phyloP scores from a whole-genome alignment of 805 yeast genomes.

The Yarrowia phangngaensis region DNA sequence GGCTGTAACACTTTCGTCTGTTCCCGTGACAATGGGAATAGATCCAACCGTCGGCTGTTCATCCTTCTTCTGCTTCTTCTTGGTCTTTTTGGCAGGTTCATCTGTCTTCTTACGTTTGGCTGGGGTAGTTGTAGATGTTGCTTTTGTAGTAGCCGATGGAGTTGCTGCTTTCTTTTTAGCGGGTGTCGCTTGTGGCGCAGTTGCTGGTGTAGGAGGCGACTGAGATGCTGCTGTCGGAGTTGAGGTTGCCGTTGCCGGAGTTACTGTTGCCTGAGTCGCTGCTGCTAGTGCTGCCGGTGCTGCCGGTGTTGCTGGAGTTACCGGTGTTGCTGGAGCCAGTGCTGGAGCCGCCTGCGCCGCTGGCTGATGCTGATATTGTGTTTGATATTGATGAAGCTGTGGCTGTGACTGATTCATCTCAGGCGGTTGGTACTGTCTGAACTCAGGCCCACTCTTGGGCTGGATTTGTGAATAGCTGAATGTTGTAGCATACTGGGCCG shows the following conservation, averaged over 20 bases:
- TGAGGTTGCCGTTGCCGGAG: neutral
- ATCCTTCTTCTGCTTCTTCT: constrained; percentile 28
- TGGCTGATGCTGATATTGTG: constrained; percentile 8
- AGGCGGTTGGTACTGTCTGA: neutral
- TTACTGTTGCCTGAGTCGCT: no score
- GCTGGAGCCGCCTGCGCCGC: neutral
- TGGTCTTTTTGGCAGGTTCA: constrained; percentile 29
- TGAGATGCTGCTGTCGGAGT: neutral
- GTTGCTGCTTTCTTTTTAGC: constrained; percentile 28
- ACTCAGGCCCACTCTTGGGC: constrained; percentile 7
- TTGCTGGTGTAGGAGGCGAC: no score
- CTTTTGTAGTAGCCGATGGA: constrained; percentile 4
- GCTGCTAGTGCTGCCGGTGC: constrained; percentile 21
- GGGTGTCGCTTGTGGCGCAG: neutral
- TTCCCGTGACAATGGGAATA: constrained; percentile 15
- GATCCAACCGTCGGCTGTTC: constrained; percentile 18
- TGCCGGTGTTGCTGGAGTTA: constrained; percentile 25
- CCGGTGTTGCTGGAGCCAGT: constrained; percentile 22
- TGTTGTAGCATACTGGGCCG: constrained; percentile 25
- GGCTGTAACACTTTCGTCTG: constrained; percentile 12
- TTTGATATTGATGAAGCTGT: constrained; percentile 12
- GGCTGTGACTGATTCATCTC: neutral
- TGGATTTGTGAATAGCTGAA: constrained; percentile 7
- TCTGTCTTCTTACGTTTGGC: constrained; percentile 15
- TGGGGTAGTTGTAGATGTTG: constrained; percentile 12